Conservation (phyloP, 1,139 yeast genomes). For the Suhomyces maxii region DNA sequence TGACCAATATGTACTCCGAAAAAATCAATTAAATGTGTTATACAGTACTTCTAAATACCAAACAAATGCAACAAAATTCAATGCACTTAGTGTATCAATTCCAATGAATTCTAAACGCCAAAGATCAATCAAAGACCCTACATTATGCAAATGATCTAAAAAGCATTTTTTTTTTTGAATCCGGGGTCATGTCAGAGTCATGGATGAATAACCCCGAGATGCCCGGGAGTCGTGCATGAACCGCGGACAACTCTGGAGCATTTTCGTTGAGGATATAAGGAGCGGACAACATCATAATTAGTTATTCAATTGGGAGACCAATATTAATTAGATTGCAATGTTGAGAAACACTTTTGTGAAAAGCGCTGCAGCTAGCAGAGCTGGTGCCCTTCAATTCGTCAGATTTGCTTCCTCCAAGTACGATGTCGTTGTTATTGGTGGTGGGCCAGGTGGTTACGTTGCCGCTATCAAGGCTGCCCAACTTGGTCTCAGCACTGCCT, state of each 20-base stretch:
- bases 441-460: conserved; percentile 99
- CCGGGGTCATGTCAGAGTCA: conserved; percentile 1
- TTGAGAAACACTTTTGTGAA: conserved; percentile 18
- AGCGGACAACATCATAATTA: conserved; percentile 1
- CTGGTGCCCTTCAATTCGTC: conserved; percentile 27
- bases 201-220: conserved; percentile 7
- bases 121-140: background rate
- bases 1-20: no score
- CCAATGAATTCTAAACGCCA: background rate
- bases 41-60: no score
- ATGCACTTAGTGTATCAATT: no score
- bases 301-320: conserved; percentile 2
- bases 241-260: conserved; percentile 13
- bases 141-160: background rate
- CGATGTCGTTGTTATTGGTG: conserved; percentile 94
- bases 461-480: conserved; percentile 99
- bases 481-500: conserved; percentile 89
- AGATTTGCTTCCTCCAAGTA: conserved; percentile 55
- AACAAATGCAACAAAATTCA: no score
- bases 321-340: conserved; percentile 10
- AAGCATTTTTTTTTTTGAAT: background rate
- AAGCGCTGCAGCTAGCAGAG: conserved; percentile 10
- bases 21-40: no score
- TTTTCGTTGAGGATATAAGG: conserved; percentile 11
- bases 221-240: conserved; percentile 11